Evolutionary conservation across 495 filamentous ascomycete genomes (phyloP).

Genomic region (Barbatosphaeria neglecta): DNA sequence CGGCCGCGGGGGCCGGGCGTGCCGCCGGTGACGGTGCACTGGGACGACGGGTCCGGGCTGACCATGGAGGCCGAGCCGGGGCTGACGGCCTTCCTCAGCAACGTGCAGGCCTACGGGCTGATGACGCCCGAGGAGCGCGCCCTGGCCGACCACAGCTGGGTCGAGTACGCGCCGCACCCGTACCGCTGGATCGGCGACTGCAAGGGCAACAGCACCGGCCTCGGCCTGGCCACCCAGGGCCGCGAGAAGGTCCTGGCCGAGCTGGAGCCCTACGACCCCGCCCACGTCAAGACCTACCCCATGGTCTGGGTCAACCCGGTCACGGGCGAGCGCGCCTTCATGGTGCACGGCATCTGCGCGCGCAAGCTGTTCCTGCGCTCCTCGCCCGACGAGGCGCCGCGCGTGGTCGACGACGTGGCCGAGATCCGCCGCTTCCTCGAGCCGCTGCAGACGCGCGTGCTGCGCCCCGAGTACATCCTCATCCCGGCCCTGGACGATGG

Average conservation of each 20-base stretch:
- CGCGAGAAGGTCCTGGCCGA: slow-evolving; percentile 21
- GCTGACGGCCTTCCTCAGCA: slow-evolving; percentile 19
- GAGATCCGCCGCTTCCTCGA: slow-evolving; percentile 17
- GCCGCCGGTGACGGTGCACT: slow-evolving; percentile 23
- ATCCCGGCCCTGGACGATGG: slow-evolving; percentile 17
- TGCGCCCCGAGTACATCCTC: slow-evolving; percentile 14
- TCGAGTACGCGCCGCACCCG: slow-evolving; percentile 30
- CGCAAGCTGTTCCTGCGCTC: slow-evolving; percentile 24
- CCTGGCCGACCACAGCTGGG: slow-evolving; percentile 28
- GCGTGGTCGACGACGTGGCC: slow-evolving; percentile 16
- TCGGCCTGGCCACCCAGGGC: slow-evolving; percentile 22
- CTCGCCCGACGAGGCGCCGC: slow-evolving; percentile 15
- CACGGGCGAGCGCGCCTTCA: slow-evolving; percentile 25
- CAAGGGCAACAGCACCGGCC: slow-evolving; percentile 20
- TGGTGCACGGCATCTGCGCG: slow-evolving; percentile 26
- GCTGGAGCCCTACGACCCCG: slow-evolving; percentile 18
- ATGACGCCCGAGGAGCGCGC: slow-evolving; percentile 24
- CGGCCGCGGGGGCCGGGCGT: slow-evolving; percentile 14
- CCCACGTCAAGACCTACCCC: slow-evolving; percentile 25
- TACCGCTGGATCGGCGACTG: slow-evolving; percentile 25
- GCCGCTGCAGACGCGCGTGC: slow-evolving; percentile 10
- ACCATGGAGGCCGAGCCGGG: slow-evolving; percentile 19
- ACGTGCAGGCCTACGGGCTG: slow-evolving; percentile 22
- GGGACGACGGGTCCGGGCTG: slow-evolving; percentile 26
- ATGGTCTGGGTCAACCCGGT: slow-evolving; percentile 31